These are phyloP conservation scores for Ophiorrhiza pumila DNA, from an alignment of 257 asterid species.

Conservation along the genomic window DNA sequence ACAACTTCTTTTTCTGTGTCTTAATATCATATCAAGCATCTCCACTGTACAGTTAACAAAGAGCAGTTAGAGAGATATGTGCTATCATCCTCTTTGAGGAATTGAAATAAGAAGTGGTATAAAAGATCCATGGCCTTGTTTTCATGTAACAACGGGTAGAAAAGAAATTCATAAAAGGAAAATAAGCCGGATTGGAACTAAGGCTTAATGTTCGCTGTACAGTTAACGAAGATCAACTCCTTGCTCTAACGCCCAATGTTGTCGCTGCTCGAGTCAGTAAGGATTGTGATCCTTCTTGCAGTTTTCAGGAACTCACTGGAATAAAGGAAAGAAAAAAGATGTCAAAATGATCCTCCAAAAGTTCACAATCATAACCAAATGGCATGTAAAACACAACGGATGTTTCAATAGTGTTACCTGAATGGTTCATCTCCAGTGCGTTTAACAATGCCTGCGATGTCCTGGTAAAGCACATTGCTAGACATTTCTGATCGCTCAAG, in stretches of 20 bases:
- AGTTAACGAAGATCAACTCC: slow-evolving; percentile 18
- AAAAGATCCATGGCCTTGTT: background rate
- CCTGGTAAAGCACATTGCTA: slow-evolving; percentile 51
- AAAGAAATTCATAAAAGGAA: background rate
- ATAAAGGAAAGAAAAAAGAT: background rate
- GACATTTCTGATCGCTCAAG: slow-evolving; percentile 48
- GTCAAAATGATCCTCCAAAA: background rate
- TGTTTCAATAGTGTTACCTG: slow-evolving; percentile 34
- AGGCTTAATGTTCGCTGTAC: slow-evolving; percentile 30
- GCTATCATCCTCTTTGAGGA: background rate
- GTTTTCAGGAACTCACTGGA: slow-evolving; percentile 59
- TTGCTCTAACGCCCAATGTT: slow-evolving; percentile 38
- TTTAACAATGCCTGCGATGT: slow-evolving; percentile 38
- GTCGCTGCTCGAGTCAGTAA: slow-evolving; percentile 55
- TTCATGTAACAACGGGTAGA: slow-evolving; percentile 20
- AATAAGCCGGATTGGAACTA: slow-evolving; percentile 16
- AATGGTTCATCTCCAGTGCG: slow-evolving; percentile 63
- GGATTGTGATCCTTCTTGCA: slow-evolving; percentile 56
- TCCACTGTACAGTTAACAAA: too few relatives aligned
- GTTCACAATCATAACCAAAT: background rate
- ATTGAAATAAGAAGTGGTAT: slow-evolving; percentile 6
- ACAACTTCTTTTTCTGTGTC: slow-evolving; percentile 4
- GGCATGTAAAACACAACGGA: background rate
- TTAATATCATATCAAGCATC: background rate
- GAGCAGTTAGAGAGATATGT: background rate